Evolutionary conservation across 1,284 basidiomycete species (phyloP).

Genomic region (Marasmius tenuissimus): DNA sequence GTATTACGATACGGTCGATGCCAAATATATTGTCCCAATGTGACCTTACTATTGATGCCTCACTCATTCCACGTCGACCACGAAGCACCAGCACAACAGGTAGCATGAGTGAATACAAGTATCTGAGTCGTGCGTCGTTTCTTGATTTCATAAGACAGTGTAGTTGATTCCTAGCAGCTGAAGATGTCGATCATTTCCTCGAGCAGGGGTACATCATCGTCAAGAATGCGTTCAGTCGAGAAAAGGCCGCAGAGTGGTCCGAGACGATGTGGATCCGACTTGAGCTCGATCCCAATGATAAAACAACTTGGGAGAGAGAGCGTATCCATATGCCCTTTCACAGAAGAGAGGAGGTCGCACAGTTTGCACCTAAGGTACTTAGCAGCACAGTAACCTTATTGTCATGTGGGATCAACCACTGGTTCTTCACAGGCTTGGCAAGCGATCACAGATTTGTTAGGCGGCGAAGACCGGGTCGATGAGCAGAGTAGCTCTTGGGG

Average conservation of each 20-base stretch:
- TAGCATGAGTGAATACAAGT: slow-evolving; percentile 8
- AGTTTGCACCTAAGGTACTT: slow-evolving; percentile 54
- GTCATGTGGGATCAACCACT: background rate
- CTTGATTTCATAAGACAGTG: background rate
- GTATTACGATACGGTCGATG: background rate
- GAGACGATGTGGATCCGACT: slow-evolving; percentile 52
- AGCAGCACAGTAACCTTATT: background rate
- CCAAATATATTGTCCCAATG: background rate
- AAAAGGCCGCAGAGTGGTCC: slow-evolving; percentile 49
- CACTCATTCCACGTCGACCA: background rate
- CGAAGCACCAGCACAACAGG: background rate
- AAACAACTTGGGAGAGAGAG: slow-evolving; percentile 53
- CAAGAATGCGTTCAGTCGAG: slow-evolving; percentile 51
- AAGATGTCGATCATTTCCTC: slow-evolving; percentile 55
- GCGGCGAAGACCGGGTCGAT: slow-evolving; percentile 57
- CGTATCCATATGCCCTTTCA: slow-evolving; percentile 59
- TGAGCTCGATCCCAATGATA: slow-evolving; percentile 51
- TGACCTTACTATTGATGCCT: background rate
- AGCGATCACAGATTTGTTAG: slow-evolving; percentile 57
- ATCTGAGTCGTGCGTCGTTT: slow-evolving; percentile 9
- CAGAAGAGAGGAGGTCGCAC: slow-evolving; percentile 41
- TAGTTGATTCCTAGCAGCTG: slow-evolving; percentile 24
- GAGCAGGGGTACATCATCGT: slow-evolving; percentile 56
- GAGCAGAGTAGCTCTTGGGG: slow-evolving; percentile 47
- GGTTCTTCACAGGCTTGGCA: slow-evolving; percentile 49